Percentiles rank a stretch among this genome's conserved stretches.
These are phyloP conservation scores for Fusarium lyarnte DNA, from an alignment of 2,329 filamentous ascomycete genomes.

Conservation along the genomic window DNA sequence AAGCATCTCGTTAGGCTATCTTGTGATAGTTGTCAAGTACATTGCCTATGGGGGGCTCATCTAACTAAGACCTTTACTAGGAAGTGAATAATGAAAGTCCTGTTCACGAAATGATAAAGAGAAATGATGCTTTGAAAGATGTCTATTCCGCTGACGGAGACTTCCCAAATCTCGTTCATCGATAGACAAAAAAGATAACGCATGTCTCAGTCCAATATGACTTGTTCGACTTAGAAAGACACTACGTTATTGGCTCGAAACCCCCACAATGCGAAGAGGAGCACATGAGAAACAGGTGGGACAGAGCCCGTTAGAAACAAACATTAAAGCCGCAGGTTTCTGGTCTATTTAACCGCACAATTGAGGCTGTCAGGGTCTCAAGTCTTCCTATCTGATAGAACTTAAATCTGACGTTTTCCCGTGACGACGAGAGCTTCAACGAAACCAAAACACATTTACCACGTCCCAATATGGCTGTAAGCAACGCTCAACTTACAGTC, in stretches of 20 bases:
- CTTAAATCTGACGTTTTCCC: background rate
- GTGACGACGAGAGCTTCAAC: background rate
- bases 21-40: background rate
- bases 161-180: background rate
- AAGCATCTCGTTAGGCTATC: background rate
- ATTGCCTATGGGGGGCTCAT: background rate
- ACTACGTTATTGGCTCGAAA: slow-evolving; percentile 35
- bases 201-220: slow-evolving; percentile 8
- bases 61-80: background rate
- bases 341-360: slow-evolving; percentile 19
- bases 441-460: background rate
- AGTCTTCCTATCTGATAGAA: background rate
- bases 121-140: background rate
- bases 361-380: background rate
- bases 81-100: background rate
- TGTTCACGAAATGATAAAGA: background rate
- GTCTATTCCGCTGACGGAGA: background rate
- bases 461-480: slow-evolving; percentile 36
- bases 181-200: background rate
- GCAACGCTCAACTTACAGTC: background rate
- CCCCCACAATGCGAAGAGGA: slow-evolving; percentile 30
- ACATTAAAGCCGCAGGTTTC: slow-evolving; percentile 17
- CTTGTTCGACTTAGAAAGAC: background rate
- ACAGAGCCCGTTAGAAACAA: slow-evolving; percentile 17
- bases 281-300: slow-evolving; percentile 27